Base-by-base conservation (phyloP, 2,329 filamentous ascomycete species). In the Aspergillus neoniger region DNA sequence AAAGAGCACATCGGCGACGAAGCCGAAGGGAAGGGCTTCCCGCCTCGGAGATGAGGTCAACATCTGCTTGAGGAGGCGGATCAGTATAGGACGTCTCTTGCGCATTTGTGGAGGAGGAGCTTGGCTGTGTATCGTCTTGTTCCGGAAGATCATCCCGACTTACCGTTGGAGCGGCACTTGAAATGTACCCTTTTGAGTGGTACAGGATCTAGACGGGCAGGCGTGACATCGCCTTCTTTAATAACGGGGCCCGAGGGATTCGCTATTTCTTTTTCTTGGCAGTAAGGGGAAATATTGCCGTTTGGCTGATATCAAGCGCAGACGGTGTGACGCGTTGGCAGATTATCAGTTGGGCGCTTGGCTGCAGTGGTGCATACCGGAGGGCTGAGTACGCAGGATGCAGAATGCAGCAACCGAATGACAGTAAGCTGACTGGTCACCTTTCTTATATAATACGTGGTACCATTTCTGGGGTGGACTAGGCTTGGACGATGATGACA, bases 1-100 rank as follows among this genome's bases (percentile, higher is more conserved):
- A 50, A 72, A 72, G 25, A 72, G 67, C 14, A 72, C 63, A 63
- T 72, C 70, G 47, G 69, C 63, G 47, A 71, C 66, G 28, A 57
- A 55, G 41, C 70, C 69, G 50, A 72, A 71, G 23, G 62, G 62
- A 21, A 52, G 52, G 32, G 49, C 54, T 51, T 44, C 61, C 32
- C 61, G 58, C 49, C 41, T 65, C 28, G 55, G 23, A 21, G 48
- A 30, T 36, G 61, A 57, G 15, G 54, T 47, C 50, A 62, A 44
- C 57, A 57, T 63, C 61, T 66, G 48, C 14, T 58, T 47, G 23
- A 48, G 32, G 38, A 23, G 38, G 49, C 51, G 55, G 19, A 60
- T 65, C 50, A 63, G 58, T 50, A 53, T 59, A 39, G 59, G 38
- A 56, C 28, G 44, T 55, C 53, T 55, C 39, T 44, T 44, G 41